Evolutionary conservation across 345 rosid genomes (phyloP).

Genomic region (Lepidium sativum): DNA sequence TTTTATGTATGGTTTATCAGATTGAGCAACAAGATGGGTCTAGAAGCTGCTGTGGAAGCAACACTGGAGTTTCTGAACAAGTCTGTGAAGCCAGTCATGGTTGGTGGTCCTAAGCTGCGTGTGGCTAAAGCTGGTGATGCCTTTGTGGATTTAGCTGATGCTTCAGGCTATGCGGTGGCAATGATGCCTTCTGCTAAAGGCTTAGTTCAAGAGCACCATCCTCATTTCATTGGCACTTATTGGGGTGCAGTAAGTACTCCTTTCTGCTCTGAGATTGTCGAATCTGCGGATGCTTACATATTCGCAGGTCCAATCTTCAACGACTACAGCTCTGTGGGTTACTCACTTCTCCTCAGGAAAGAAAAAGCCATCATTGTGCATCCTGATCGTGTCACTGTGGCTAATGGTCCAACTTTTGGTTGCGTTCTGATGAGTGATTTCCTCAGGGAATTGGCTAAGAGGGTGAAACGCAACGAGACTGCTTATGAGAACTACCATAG

Average conservation of each 20-base stretch:
- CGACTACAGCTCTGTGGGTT: slow-evolving; percentile 6
- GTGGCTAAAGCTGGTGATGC: neutral
- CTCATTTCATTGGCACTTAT: slow-evolving; percentile 1
- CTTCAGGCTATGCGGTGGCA: neutral
- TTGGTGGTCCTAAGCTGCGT: slow-evolving; percentile 3
- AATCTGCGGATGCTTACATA: slow-evolving; percentile 17
- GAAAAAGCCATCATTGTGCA: neutral
- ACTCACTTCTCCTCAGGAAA: slow-evolving; percentile 4
- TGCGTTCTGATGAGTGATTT: slow-evolving; percentile 1
- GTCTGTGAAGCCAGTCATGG: slow-evolving; percentile 5
- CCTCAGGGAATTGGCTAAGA: neutral
- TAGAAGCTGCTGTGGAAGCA: slow-evolving; percentile 3
- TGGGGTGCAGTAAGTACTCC: slow-evolving; percentile 27
- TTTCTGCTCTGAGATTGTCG: slow-evolving; percentile 42
- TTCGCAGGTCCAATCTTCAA: slow-evolving; percentile 10
- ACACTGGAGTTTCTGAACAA: neutral
- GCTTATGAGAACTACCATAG: slow-evolving; percentile 5
- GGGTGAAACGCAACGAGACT: neutral
- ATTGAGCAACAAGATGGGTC: neutral
- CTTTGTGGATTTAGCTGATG: neutral
- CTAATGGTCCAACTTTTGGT: slow-evolving; percentile 1
- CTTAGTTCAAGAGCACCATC: neutral
- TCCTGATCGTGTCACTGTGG: slow-evolving; percentile 4
- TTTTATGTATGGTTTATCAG: neutral
- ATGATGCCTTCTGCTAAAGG: slow-evolving; percentile 8